Evolutionary conservation across 2,329 filamentous ascomycete species (phyloP).

Genomic region (Pseudocercospora cruenta): DNA sequence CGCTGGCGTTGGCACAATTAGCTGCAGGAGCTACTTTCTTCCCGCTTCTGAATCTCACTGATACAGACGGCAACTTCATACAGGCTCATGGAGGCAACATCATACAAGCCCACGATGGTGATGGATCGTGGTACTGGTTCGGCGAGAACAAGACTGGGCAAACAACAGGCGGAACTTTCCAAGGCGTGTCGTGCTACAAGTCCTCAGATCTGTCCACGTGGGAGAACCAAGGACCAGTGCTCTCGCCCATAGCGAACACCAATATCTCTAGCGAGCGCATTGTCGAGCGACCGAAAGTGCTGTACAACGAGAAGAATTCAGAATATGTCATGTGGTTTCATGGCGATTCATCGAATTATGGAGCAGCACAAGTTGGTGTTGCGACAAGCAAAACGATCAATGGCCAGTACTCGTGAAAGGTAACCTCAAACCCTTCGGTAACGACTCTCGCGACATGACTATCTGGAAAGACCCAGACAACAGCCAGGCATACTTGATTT

Average conservation of each 20-base stretch:
- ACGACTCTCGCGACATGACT: slow-evolving; percentile 62
- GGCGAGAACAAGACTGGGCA: slow-evolving; percentile 72
- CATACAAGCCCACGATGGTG: slow-evolving; percentile 53
- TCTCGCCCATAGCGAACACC: slow-evolving; percentile 52
- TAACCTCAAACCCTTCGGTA: slow-evolving; percentile 52
- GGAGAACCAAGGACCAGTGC: slow-evolving; percentile 63
- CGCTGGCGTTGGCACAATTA: slow-evolving; percentile 2
- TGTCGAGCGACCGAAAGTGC: slow-evolving; percentile 69
- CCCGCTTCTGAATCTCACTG: slow-evolving; percentile 34
- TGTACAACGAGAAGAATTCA: slow-evolving; percentile 66
- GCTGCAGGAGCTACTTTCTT: slow-evolving; percentile 29
- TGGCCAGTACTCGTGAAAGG: slow-evolving; percentile 61
- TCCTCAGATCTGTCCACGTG: slow-evolving; percentile 66
- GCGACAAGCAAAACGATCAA: slow-evolving; percentile 63
- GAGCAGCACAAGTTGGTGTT: slow-evolving; percentile 67
- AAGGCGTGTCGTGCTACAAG: slow-evolving; percentile 70
- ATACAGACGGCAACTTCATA: slow-evolving; percentile 55
- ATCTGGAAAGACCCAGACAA: slow-evolving; percentile 64
- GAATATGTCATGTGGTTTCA: slow-evolving; percentile 73
- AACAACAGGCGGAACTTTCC: slow-evolving; percentile 52
- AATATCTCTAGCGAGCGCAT: slow-evolving; percentile 53
- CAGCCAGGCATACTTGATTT: slow-evolving; percentile 63
- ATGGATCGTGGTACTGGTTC: slow-evolving; percentile 66
- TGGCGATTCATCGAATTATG: slow-evolving; percentile 65
- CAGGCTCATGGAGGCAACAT: slow-evolving; percentile 70